Evolutionary conservation across 345 rosid species (phyloP).

Genomic region (Gossypioides kirkii): DNA sequence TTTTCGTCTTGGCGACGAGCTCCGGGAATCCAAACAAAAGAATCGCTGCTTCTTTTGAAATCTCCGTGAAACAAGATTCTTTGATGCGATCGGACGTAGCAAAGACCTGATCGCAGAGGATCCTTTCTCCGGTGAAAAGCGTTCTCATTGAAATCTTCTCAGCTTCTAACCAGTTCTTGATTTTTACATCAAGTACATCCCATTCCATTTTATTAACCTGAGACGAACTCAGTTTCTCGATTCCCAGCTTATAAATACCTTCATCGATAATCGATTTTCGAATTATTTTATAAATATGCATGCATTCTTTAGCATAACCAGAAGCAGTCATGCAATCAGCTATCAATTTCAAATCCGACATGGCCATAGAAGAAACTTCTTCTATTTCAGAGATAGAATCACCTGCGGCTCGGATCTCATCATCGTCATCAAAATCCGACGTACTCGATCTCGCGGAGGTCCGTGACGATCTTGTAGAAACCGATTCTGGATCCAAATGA

Average conservation of each 20-base stretch:
- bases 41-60: slow-evolving; percentile 57
- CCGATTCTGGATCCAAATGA: slow-evolving; percentile 64
- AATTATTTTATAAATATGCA: slow-evolving; percentile 40
- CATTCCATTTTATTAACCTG: slow-evolving; percentile 52
- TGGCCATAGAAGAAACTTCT: slow-evolving; percentile 43
- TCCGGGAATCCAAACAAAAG: slow-evolving; percentile 62
- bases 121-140: slow-evolving; percentile 57
- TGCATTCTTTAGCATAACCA: slow-evolving; percentile 73
- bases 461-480: slow-evolving; percentile 55
- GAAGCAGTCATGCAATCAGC: slow-evolving; percentile 81
- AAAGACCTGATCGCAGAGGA: slow-evolving; percentile 66
- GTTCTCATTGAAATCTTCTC: slow-evolving; percentile 44
- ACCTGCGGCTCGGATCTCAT: slow-evolving; percentile 15
- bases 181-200: slow-evolving; percentile 48
- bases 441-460: slow-evolving; percentile 51
- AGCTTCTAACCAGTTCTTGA: slow-evolving; percentile 57
- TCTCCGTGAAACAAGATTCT: slow-evolving; percentile 65
- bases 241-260: slow-evolving; percentile 56
- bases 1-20: slow-evolving; percentile 44
- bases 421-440: slow-evolving; percentile 31
- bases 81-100: slow-evolving; percentile 46
- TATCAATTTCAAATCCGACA: slow-evolving; percentile 55
- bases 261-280: slow-evolving; percentile 76
- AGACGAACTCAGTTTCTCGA: slow-evolving; percentile 45
- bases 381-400: slow-evolving; percentile 47